Evolutionary conservation across 2,329 filamentous ascomycete genomes (phyloP).

Genomic region (Aspergillus fumigatus): DNA sequence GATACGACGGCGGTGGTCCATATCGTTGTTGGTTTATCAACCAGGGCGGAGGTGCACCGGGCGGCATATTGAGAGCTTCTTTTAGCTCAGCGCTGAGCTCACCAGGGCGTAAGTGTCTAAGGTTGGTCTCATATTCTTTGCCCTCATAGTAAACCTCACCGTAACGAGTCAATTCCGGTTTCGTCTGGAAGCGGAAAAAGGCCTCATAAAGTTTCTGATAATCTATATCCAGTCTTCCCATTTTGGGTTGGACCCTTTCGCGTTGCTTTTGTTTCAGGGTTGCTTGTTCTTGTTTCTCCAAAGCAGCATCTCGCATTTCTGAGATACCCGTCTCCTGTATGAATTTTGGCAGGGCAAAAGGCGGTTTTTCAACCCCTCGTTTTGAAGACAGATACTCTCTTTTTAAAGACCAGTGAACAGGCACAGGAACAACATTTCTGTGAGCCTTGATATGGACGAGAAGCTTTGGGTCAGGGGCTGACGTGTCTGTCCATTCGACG

Average conservation of each 20-base stretch:
- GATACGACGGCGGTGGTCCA: constrained; percentile 90
- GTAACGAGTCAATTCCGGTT: constrained; percentile 87
- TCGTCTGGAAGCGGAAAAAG: constrained; percentile 96
- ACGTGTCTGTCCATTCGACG: constrained; percentile 96
- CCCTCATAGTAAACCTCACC: constrained; percentile 99
- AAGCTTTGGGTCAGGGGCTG: constrained; percentile 79
- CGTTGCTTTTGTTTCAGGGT: constrained; percentile 92
- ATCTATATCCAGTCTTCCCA: constrained; percentile 96
- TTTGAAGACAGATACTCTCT: constrained; percentile 96
- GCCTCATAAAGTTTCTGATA: constrained; percentile 98
- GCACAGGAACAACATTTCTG: constrained; percentile 92
- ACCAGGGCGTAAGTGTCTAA: constrained; percentile 82
- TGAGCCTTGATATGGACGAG: constrained; percentile 93
- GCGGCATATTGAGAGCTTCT: constrained; percentile 89
- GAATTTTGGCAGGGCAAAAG: constrained; percentile 89
- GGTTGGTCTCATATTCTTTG: constrained; percentile 95
- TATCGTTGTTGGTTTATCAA: constrained; percentile 94
- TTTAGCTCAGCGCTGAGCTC: constrained; percentile 85
- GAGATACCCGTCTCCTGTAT: constrained; percentile 96
- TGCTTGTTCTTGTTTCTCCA: constrained; percentile 93
- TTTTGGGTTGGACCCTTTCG: constrained; percentile 89
- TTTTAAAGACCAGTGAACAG: constrained; percentile 91
- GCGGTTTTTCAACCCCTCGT: constrained; percentile 90
- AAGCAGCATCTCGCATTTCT: constrained; percentile 93
- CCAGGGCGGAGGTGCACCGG: constrained; percentile 91